Evolutionary conservation across 139 green algal genomes (phyloP), one percentile per base, ranked within the genome.

Genomic region (Parachlorella kessleri): DNA sequence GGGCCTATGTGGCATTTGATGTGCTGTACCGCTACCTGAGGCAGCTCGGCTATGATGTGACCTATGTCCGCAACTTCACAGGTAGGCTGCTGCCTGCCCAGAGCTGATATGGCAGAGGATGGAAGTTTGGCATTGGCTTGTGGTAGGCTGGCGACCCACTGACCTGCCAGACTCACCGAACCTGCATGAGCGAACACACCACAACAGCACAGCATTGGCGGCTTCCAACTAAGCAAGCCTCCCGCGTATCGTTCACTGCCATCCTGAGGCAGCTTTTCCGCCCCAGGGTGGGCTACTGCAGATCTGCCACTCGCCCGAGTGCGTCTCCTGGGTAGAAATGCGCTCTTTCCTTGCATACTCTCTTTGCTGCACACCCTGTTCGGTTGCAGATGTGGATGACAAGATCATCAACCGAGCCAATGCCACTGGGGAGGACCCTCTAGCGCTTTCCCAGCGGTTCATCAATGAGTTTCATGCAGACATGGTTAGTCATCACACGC

Each of bases 1-100:
- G 97, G 3, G 97, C 95, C 23, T 99, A 99, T 74, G 92, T 98
- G 0, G 88, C 91, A 0, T 99, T 99, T 73, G 97, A 99, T 79
- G 77, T 97, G 6, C 84, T 98, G 54, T 97, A 94, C 80, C 89
- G 96, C 54, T 80, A 92, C 53, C 86, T 99, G 67, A 59, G 68
- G 8, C 67, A 81, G 37, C 69, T 94, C 30, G 79, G 87, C 4
- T 97, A 95, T 68, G 70, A 93, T 32, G 95, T 98, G 21, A 79
- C 63, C 4, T 94, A 94, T 30, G 84, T 88, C 6, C 84, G 89
- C 55, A 93, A 93, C 75, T 91, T 93, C 73, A 93, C 89, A 68
- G 70, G 70, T 75, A 38, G n/a, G n/a, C n/a, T n/a, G n/a, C n/a
- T n/a, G n/a, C n/a, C 18, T 32, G 63, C 21, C 63, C 9, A 69